phyloP scores from a whole-genome alignment of 192 early-diverging fungal species.

The Coemansia sp. region DNA sequence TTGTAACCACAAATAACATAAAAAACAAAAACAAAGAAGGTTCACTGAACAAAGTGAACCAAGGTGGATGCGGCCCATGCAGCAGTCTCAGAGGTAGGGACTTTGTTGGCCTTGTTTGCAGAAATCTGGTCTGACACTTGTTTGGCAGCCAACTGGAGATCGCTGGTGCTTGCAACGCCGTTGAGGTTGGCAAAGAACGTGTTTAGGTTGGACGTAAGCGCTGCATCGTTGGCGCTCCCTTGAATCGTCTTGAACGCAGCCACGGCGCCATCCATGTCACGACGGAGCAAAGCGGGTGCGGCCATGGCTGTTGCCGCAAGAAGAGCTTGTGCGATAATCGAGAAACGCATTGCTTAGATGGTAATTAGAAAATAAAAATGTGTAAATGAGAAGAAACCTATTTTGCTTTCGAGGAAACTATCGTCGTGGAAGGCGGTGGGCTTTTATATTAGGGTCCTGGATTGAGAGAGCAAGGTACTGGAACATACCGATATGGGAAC shows the following conservation, averaged over 20 bases:
- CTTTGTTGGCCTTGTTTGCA: conserved; percentile 31
- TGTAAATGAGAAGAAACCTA: background rate
- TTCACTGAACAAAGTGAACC: conserved; percentile 16
- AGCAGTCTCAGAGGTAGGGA: conserved; percentile 30
- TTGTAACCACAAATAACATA: too few relatives aligned
- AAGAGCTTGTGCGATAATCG: conserved; percentile 8
- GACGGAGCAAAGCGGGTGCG: conserved; percentile 13
- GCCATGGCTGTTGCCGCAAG: conserved; percentile 5
- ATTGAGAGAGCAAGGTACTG: too few relatives aligned
- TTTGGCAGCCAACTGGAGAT: conserved; percentile 19
- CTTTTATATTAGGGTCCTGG: too few relatives aligned
- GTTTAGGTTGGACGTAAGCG: conserved; percentile 34
- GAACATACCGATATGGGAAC: too few relatives aligned
- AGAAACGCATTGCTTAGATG: conserved; percentile 27
- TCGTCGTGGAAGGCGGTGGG: too few relatives aligned
- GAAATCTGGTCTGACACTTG: conserved; percentile 43
- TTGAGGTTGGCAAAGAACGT: conserved; percentile 37
- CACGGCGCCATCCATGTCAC: conserved; percentile 32
- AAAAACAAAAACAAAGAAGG: too few relatives aligned
- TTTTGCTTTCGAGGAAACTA: too few relatives aligned
- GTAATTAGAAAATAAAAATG: background rate
- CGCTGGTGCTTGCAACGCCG: conserved; percentile 11
- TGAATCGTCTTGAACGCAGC: conserved; percentile 19
- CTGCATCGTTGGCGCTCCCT: conserved; percentile 29
- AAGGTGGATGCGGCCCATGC: conserved; percentile 35